A percentile compares a stretch with the other conserved stretches of the same genome.
Conservation (phyloP, 257 asterid species). For the Nicotiana benthamiana region DNA sequence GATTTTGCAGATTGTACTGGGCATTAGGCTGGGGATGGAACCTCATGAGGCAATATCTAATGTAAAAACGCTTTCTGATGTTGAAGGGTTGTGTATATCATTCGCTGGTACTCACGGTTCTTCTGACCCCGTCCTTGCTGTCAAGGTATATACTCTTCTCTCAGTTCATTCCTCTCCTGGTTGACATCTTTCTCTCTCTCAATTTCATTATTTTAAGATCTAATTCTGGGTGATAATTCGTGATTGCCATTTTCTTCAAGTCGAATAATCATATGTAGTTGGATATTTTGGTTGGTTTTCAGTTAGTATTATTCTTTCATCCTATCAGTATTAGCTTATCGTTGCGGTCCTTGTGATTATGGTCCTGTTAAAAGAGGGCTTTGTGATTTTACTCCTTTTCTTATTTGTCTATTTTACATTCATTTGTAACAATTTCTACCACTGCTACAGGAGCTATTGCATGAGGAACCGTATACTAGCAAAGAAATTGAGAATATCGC, state of each 20-base stretch:
- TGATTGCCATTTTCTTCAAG: not conserved
- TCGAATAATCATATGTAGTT: not conserved
- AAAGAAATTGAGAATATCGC: slow-evolving; percentile 66
- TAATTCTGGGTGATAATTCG: not conserved
- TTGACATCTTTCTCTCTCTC: not conserved
- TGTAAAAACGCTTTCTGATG: slow-evolving; percentile 85
- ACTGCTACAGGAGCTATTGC: slow-evolving; percentile 53
- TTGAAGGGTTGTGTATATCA: slow-evolving; percentile 67
- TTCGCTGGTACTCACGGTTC: slow-evolving; percentile 63
- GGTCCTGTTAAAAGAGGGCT: not conserved
- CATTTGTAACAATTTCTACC: not conserved
- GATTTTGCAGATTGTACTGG: slow-evolving; percentile 63
- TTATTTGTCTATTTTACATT: not conserved
- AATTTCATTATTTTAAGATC: not conserved
- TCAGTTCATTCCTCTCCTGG: not conserved
- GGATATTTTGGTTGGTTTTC: not conserved
- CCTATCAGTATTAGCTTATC: not conserved
- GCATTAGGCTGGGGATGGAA: slow-evolving; percentile 74
- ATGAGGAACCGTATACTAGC: slow-evolving; percentile 63
- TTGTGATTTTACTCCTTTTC: not conserved
- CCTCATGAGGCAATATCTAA: slow-evolving; percentile 57
- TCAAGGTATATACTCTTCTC: slow-evolving; percentile 41
- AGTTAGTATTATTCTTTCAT: not conserved
- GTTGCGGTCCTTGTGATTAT: too few species aligned
- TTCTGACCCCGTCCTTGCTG: slow-evolving; percentile 80